phyloP scores from a whole-genome alignment of 495 filamentous ascomycete genomes.

The Hypoxylon subgilvum region DNA sequence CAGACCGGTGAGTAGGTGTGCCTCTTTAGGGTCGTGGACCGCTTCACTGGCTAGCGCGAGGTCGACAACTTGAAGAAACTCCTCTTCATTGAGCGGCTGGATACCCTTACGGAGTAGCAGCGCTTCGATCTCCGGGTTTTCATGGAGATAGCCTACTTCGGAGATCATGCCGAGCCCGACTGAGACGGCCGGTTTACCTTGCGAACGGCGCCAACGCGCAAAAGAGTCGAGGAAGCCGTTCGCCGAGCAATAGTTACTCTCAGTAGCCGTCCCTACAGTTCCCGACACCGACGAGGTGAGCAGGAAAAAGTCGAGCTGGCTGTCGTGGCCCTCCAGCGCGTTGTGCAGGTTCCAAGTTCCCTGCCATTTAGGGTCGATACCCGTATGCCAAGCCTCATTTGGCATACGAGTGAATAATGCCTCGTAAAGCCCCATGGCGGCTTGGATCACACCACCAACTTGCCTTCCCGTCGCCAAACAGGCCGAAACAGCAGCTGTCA shows the following conservation, averaged over 20 bases:
- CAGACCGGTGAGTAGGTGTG: conserved; percentile 40
- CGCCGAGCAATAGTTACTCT: conserved; percentile 49
- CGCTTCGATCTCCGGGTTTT: conserved; percentile 41
- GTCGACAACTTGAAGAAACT: conserved; percentile 12
- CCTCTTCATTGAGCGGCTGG: conserved; percentile 41
- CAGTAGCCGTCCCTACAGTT: conserved; percentile 40
- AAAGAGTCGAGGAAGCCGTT: conserved; percentile 49
- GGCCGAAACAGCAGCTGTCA: conserved; percentile 20
- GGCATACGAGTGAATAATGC: conserved; percentile 50
- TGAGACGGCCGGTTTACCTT: conserved; percentile 29
- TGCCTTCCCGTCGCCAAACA: conserved; percentile 9
- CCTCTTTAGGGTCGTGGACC: neutral
- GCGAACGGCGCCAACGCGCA: conserved; percentile 37
- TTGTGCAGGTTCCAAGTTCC: conserved; percentile 46
- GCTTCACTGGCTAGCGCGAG: neutral
- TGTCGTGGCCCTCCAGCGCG: conserved; percentile 35
- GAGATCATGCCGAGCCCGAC: conserved; percentile 37
- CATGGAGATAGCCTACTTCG: conserved; percentile 37
- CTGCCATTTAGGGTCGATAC: conserved; percentile 51
- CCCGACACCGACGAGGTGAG: conserved; percentile 44
- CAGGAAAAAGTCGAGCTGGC: conserved; percentile 46
- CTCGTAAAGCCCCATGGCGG: conserved; percentile 54
- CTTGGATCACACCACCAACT: conserved; percentile 42
- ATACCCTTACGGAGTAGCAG: conserved; percentile 40
- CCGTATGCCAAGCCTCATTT: conserved; percentile 43